These are phyloP conservation scores for Glutinoglossum americanum DNA, from an alignment of 495 filamentous ascomycete species.

Conservation along the genomic window DNA sequence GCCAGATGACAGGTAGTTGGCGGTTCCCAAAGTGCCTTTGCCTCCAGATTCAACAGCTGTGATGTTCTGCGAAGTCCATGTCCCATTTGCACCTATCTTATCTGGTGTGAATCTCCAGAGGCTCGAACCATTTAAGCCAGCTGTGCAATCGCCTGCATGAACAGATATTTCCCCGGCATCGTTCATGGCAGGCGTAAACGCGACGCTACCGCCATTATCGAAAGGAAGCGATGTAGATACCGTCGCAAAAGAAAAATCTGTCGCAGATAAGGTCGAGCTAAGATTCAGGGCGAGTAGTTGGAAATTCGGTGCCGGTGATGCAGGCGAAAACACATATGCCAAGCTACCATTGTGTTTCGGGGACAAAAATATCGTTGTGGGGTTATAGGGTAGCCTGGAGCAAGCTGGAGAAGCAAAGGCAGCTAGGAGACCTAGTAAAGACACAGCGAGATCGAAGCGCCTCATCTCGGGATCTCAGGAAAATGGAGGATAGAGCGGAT, in stretches of 20 bases:
- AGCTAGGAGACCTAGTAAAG: background rate
- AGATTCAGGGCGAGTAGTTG: slow-evolving; percentile 43
- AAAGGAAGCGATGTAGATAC: slow-evolving; percentile 48
- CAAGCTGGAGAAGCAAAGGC: background rate
- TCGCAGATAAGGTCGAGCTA: slow-evolving; percentile 28
- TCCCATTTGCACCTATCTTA: slow-evolving; percentile 20
- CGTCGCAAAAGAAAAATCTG: slow-evolving; percentile 29
- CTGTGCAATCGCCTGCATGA: slow-evolving; percentile 44
- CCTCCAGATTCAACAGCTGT: slow-evolving; percentile 4
- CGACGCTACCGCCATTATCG: slow-evolving; percentile 16
- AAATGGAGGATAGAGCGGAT: background rate
- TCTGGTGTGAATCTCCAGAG: slow-evolving; percentile 35
- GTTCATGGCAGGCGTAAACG: slow-evolving; percentile 44
- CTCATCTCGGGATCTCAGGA: background rate
- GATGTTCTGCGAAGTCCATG: slow-evolving; percentile 22
- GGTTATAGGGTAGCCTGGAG: slow-evolving; percentile 46
- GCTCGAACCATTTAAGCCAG: slow-evolving; percentile 19
- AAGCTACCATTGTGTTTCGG: slow-evolving; percentile 24
- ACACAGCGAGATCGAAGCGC: background rate
- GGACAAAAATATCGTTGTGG: slow-evolving; percentile 42
- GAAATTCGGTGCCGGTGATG: slow-evolving; percentile 19
- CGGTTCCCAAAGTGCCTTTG: slow-evolving; percentile 24
- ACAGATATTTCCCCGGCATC: slow-evolving; percentile 43
- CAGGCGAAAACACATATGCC: slow-evolving; percentile 38
- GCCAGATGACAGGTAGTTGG: slow-evolving; percentile 40